Base-by-base conservation (phyloP, 2,329 filamentous ascomycete genomes). In the Chaetomium strumarium region DNA sequence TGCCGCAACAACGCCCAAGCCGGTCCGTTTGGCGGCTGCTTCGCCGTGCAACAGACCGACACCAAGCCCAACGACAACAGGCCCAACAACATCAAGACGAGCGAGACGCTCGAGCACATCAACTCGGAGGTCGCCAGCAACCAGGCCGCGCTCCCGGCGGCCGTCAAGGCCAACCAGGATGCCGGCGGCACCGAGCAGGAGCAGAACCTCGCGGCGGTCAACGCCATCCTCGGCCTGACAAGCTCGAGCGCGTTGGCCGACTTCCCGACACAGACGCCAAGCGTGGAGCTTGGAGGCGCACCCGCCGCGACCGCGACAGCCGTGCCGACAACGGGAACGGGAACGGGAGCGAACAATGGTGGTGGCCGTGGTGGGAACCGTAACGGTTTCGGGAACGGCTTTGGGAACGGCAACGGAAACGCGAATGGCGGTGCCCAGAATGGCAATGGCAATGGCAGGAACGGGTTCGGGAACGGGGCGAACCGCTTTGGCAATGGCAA, bases 1-100 rank as follows among this genome's bases (percentile, higher is more conserved):
- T 83, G 80, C 70, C 72, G 78, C 17, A 83, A 83, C 69, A 78
- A 75, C 51, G 77, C 78, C 4, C 66, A 75, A 3, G 77, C 77
- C 10, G 78, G 78, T 5, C 78, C 78, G 12, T 83, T 83, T 51
- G 65, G 65, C 17, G 61, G 37, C 75, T 83, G 80, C 66, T 76
- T 83, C 63, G 68, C 78, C 2, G 72, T 82, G 16, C 75, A 81
- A 64, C 80, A 84, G 61, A 67, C 68, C 30, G 79, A 81, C 57
- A 61, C 61, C 12, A 72, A 64, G 45, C 63, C 62, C 51, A 78
- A 78, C 45, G 63, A 62, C 51, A 79, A 79, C 67, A 71, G 66
- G 0, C 67, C 75, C 2, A 62, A 67, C 44, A 69, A 67, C 46
- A 75, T 83, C 60, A 52, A 61, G 5, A 81, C 79, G 0, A 64